Base-by-base conservation (phyloP, 345 rosid genomes). In the Eucalyptus polyanthemos region DNA sequence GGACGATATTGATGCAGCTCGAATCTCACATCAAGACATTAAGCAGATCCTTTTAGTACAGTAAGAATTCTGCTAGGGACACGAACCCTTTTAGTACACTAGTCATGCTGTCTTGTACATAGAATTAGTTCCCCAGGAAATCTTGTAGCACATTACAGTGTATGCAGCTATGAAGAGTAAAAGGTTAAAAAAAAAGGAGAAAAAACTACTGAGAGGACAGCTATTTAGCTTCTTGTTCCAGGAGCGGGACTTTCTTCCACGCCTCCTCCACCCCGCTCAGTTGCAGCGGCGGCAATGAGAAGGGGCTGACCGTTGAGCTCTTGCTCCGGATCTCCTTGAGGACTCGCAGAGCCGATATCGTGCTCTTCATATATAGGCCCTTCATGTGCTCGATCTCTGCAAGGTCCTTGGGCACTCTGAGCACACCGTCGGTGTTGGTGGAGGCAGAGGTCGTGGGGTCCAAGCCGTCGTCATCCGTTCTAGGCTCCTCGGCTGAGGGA, bases 221-320 rank as follows among this genome's bases (percentile, higher is more conserved):
- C 93, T 93, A 98, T 88, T 96, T 95, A 37, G 99, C 98, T 69
- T 47, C 97, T 91, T 96, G 99, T 87, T 97, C 98, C 90, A 94
- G 91, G 87, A 98, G 92, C 0, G 97, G 98, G 81, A 94, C 93
- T 80, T 94, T 95, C 91, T 95, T 97, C 99, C 99, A 97, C 4
- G 97, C 40, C 86, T 94, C 95, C 6, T 97, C 98, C 90, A 93
- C 51, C 6, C 95, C 96, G 40, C 93, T 94, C 14, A 91, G 87
- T 53, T 97, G 99, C 47, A 97, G 89, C 0, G 99, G 99, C 14
- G 99, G 99, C 94, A 98, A 91, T 1, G 99, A 98, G 69, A 96
- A 98, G 22, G 89, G 93, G 86, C 98, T 97, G 4, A 96, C 98
- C 0, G 99, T 97, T 22, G 99, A 98, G 93, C 99, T 98, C 25